Conservation (phyloP, 108 stramenopile species). For the Schizochytrium sp. region DNA sequence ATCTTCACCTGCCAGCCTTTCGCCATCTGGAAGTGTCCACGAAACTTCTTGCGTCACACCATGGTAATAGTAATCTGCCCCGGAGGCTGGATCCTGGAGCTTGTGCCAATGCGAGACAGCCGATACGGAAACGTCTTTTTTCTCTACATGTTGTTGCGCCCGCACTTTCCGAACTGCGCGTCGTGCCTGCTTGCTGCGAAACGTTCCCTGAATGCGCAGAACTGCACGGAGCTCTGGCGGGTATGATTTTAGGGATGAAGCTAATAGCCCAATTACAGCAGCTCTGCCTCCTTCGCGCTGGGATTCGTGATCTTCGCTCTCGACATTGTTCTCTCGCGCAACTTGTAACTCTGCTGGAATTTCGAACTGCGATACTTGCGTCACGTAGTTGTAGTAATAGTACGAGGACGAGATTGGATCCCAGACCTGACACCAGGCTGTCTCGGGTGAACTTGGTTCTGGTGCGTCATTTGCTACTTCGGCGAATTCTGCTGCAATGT, state of each 20-base stretch:
- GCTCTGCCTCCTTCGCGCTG: neutral
- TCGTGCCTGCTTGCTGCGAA: neutral
- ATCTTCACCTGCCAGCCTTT: neutral
- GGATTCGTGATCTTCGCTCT: neutral
- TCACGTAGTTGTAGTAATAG: neutral
- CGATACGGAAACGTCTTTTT: neutral
- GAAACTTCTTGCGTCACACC: neutral
- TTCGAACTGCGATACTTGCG: neutral
- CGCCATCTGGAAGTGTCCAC: neutral
- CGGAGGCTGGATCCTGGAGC: neutral
- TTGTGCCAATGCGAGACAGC: neutral
- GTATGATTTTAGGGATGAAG: neutral
- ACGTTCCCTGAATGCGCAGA: neutral
- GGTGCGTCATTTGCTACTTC: neutral
- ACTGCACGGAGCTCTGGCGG: neutral
- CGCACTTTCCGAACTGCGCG: neutral
- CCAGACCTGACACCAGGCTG: neutral
- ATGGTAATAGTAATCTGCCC: neutral
- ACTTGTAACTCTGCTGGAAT: neutral
- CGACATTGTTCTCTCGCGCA: neutral
- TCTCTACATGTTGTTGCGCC: neutral
- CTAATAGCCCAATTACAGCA: neutral
- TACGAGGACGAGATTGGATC: neutral
- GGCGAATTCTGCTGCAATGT: too few relatives aligned
- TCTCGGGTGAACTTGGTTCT: neutral